Conservation (phyloP, 2,329 filamentous ascomycete genomes). For the Beauveria sp. region DNA sequence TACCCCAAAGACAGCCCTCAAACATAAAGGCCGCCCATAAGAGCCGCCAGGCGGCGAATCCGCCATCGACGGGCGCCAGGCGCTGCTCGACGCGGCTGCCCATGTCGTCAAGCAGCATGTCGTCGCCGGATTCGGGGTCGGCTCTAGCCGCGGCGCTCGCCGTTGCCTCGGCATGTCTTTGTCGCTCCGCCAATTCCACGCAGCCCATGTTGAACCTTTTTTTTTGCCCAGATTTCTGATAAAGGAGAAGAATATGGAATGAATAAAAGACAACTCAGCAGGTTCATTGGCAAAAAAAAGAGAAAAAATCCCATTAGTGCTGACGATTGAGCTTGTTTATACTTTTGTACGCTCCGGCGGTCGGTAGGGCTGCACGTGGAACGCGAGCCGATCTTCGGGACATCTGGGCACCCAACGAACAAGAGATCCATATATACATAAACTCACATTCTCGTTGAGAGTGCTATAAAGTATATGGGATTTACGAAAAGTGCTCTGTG, state of each 20-base stretch:
- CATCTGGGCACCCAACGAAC: too few relatives aligned
- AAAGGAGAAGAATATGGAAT: background rate
- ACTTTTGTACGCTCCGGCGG: too few relatives aligned
- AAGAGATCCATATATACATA: too few relatives aligned
- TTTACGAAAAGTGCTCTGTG: too few relatives aligned
- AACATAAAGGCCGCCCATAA: conserved; percentile 19
- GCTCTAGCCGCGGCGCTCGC: background rate
- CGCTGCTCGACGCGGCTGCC: background rate
- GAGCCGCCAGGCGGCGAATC: conserved; percentile 17
- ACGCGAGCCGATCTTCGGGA: too few relatives aligned
- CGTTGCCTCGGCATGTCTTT: background rate
- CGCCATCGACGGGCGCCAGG: conserved; percentile 18
- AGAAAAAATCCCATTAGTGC: too few relatives aligned
- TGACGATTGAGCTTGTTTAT: too few relatives aligned
- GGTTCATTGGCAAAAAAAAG: too few relatives aligned
- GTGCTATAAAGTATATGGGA: too few relatives aligned
- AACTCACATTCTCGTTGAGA: too few relatives aligned
- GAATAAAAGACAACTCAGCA: background rate
- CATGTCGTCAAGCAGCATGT: background rate
- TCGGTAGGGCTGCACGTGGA: too few relatives aligned
- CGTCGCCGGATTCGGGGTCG: background rate
- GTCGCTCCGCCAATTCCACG: background rate
- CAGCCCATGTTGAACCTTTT: background rate
- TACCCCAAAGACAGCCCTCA: conserved; percentile 20
- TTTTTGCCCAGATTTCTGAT: background rate